Evolutionary conservation across 2,329 filamentous ascomycete genomes (phyloP).

Genomic region (Lecanicillium sp.): DNA sequence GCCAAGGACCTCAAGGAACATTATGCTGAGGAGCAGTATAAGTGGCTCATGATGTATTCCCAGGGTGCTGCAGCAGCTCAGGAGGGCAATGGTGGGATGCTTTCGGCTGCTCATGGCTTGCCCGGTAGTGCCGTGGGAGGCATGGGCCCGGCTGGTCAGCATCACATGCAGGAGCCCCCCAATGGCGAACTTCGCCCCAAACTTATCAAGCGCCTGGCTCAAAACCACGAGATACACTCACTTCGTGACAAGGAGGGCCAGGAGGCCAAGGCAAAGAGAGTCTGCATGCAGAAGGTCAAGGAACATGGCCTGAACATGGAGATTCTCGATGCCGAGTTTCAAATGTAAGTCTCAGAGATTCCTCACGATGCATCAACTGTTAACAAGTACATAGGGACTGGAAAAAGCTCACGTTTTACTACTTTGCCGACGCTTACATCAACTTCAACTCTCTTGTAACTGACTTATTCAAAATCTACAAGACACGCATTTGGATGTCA

Average conservation of each 20-base stretch:
- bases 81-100: slow-evolving; percentile 55
- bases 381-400: slow-evolving; percentile 63
- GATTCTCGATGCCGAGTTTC: slow-evolving; percentile 96
- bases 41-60: slow-evolving; percentile 98
- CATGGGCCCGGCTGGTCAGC: slow-evolving; percentile 69
- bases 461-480: slow-evolving; percentile 98
- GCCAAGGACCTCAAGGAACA: slow-evolving; percentile 87
- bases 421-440: slow-evolving; percentile 96
- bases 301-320: slow-evolving; percentile 97
- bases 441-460: slow-evolving; percentile 98
- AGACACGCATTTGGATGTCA: slow-evolving; percentile 99
- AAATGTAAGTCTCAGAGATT: slow-evolving; percentile 65
- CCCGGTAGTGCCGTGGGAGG: slow-evolving; percentile 68
- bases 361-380: neutral
- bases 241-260: slow-evolving; percentile 94
- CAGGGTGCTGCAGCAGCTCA: slow-evolving; percentile 62
- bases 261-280: slow-evolving; percentile 93
- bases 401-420: slow-evolving; percentile 98
- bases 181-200: slow-evolving; percentile 83
- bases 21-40: slow-evolving; percentile 92
- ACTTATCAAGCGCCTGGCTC: slow-evolving; percentile 91
- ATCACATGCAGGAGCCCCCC: slow-evolving; percentile 65
- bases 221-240: slow-evolving; percentile 81
- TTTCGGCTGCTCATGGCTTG: slow-evolving; percentile 57
- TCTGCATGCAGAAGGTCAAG: slow-evolving; percentile 93